These are phyloP conservation scores for Acidiella bohemica DNA, from an alignment of 495 filamentous ascomycete species.

Conservation along the genomic window DNA sequence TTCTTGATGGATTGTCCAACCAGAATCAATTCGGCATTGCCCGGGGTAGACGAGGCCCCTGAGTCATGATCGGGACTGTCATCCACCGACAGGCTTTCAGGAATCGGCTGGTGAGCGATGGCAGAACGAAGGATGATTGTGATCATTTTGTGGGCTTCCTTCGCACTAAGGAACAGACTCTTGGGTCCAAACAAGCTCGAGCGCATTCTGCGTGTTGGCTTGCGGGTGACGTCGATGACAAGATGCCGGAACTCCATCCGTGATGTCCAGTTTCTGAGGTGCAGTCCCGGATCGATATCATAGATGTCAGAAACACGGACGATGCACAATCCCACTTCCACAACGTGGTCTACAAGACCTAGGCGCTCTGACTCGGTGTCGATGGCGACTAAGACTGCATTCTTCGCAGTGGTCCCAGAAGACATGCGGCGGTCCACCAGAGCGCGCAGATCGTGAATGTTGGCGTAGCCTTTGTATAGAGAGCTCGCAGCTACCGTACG, in stretches of 20 bases:
- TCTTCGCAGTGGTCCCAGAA: not conserved
- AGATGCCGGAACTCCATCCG: constrained; percentile 1
- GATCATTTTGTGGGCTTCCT: not conserved
- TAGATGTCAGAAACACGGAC: not conserved
- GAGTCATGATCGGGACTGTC: too few relatives aligned
- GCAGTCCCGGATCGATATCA: not conserved
- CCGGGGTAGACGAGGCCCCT: too few relatives aligned
- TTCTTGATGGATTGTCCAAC: constrained; percentile 3
- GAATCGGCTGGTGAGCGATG: not conserved
- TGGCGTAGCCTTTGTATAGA: not conserved
- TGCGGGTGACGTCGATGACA: constrained; percentile 3
- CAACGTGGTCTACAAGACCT: not conserved
- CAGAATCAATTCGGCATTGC: not conserved
- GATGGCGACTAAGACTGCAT: constrained; percentile 6
- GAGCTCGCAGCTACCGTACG: not conserved
- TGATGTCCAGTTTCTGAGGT: not conserved
- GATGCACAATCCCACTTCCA: constrained; percentile 3
- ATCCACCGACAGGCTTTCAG: not conserved
- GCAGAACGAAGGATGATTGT: not conserved
- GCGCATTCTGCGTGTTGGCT: constrained; percentile 2
- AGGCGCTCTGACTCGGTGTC: constrained; percentile 4
- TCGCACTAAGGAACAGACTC: not conserved
- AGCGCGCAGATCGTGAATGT: not conserved
- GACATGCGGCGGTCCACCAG: not conserved
- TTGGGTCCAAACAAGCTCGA: not conserved